These are phyloP conservation scores for Phytophthora kernoviae DNA, from an alignment of 352 stramenopile species.

Conservation along the genomic window DNA sequence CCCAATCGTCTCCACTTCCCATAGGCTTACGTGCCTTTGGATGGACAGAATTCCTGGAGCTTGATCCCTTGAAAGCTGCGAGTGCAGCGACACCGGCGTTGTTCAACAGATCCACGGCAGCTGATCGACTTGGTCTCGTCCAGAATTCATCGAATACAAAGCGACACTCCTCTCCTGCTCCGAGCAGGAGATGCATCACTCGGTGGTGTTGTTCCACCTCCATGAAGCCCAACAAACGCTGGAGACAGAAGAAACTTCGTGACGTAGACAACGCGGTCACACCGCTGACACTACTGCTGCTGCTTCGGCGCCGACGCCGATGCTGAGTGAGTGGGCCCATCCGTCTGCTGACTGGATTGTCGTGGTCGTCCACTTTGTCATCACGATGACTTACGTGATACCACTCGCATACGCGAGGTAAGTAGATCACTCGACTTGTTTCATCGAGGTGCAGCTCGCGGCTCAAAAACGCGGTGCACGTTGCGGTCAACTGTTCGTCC, in stretches of 20 bases:
- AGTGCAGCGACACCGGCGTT: constrained; percentile 22
- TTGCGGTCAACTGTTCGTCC: constrained; percentile 76
- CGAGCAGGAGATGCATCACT: constrained; percentile 63
- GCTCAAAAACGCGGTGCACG: constrained; percentile 48
- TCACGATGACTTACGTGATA: constrained; percentile 37
- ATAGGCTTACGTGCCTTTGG: not conserved
- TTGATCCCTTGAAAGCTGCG: constrained; percentile 15
- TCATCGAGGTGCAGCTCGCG: constrained; percentile 49
- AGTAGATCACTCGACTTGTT: constrained; percentile 42
- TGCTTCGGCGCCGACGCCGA: constrained; percentile 15
- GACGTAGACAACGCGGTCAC: constrained; percentile 37
- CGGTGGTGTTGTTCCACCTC: constrained; percentile 52
- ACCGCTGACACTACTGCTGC: constrained; percentile 15
- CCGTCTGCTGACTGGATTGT: constrained; percentile 27
- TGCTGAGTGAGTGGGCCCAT: constrained; percentile 15
- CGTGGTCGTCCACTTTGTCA: constrained; percentile 11
- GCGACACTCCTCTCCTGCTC: constrained; percentile 54
- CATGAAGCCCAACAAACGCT: constrained; percentile 69
- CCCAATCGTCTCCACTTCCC: constrained; percentile 2
- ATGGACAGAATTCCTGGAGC: not conserved
- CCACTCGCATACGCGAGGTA: constrained; percentile 73
- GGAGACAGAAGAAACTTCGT: constrained; percentile 66
- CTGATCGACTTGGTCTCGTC: constrained; percentile 40
- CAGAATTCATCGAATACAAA: constrained; percentile 71
- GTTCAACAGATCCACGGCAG: constrained; percentile 21